phyloP scores from a whole-genome alignment of 2,329 filamentous ascomycete genomes.

The Teratosphaeria nubilosa region DNA sequence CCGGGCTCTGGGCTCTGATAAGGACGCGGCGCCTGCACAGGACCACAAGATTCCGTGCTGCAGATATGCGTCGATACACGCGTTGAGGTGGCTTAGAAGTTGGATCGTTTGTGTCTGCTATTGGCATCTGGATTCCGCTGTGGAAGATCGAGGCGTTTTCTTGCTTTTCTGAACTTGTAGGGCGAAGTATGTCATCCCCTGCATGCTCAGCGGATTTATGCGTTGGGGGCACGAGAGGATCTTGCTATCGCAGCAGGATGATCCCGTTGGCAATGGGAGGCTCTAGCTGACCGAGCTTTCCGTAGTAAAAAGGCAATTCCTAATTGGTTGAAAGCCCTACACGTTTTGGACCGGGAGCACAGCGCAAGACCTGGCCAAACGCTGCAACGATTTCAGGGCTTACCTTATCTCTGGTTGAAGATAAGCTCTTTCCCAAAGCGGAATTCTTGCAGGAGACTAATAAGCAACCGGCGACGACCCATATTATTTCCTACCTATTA shows the following conservation, averaged over 20 bases:
- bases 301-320: not conserved
- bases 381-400: not conserved
- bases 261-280: not conserved
- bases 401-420: constrained; percentile 7
- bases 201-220: not conserved
- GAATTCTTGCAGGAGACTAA: constrained; percentile 3
- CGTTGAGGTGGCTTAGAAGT: not conserved
- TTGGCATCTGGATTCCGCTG: not conserved
- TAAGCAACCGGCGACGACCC: not conserved
- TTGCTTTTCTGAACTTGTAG: not conserved
- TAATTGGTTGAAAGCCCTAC: not conserved
- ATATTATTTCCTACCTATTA: not conserved
- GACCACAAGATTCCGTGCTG: not conserved
- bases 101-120: not conserved
- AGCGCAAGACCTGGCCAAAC: not conserved
- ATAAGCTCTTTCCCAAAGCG: constrained; percentile 4
- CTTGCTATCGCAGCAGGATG: not conserved
- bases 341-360: not conserved
- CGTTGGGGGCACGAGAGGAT: not conserved
- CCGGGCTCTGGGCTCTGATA: not conserved
- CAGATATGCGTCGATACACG: not conserved
- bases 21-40: not conserved
- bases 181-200: not conserved
- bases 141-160: not conserved
- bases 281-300: not conserved